phyloP scores from a whole-genome alignment of 1,284 basidiomycete genomes.

The Cutaneotrichosporon daszewskae region DNA sequence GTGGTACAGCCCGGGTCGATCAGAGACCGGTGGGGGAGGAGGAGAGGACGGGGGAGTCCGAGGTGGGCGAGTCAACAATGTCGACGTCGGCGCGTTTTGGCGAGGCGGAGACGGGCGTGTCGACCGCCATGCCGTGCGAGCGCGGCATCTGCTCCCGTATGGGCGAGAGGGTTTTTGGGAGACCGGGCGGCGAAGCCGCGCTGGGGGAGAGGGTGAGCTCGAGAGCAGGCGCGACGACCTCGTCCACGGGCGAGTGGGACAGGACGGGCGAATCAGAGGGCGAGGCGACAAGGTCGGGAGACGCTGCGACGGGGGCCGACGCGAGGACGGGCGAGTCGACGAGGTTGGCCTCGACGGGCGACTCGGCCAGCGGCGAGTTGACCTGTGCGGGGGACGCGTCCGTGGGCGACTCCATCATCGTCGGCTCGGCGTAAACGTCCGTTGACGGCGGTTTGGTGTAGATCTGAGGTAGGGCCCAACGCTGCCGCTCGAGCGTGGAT shows the following conservation, averaged over 20 bases:
- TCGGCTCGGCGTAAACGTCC: too few relatives aligned
- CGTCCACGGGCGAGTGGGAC: conserved; percentile 8
- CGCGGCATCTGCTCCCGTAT: too few relatives aligned
- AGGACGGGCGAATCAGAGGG: conserved; percentile 4
- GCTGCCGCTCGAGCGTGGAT: background rate
- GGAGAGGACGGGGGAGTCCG: conserved; percentile 2
- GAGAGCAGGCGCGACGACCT: too few relatives aligned
- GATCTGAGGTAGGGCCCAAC: too few relatives aligned
- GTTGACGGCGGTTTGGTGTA: too few relatives aligned
- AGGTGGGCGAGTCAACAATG: conserved; percentile 3
- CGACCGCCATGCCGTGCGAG: background rate
- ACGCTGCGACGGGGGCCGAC: background rate
- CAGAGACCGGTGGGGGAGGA: too few relatives aligned
- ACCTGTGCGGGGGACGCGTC: background rate
- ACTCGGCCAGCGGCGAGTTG: background rate
- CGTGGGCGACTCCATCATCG: background rate
- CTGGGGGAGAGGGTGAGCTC: too few relatives aligned
- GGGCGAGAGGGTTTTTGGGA: too few relatives aligned
- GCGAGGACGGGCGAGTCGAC: conserved; percentile 1
- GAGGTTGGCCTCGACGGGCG: background rate
- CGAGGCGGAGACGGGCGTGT: background rate
- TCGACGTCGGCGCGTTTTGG: background rate
- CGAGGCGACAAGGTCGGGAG: conserved; percentile 3
- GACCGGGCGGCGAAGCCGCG: too few relatives aligned
- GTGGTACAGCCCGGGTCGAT: background rate